Conservation (phyloP, 139 green algal species). For the Chlamydomonas schloesseri region DNA sequence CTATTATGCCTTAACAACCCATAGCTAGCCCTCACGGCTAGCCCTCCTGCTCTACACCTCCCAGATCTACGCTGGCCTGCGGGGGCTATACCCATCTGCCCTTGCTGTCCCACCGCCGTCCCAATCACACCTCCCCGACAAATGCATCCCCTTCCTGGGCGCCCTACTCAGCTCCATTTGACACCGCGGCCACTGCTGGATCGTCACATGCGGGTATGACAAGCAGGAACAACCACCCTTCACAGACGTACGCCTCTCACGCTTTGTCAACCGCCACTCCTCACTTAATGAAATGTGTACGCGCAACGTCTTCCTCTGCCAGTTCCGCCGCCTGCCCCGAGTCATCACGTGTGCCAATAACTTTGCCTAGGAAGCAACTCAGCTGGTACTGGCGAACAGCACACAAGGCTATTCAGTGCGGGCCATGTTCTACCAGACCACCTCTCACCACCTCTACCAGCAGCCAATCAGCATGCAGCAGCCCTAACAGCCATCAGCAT, state of each 20-base stretch:
- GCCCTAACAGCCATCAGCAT: too few species aligned
- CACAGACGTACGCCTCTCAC: background rate
- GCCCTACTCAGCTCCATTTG: background rate
- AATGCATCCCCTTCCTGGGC: background rate
- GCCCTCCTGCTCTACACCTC: background rate
- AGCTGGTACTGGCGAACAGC: background rate
- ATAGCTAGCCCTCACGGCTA: background rate
- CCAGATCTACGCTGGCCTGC: background rate
- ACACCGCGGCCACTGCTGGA: background rate
- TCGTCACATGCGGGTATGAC: background rate
- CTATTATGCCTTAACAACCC: background rate
- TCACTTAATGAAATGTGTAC: background rate
- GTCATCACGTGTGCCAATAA: background rate
- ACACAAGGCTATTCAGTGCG: background rate
- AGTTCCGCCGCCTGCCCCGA: background rate
- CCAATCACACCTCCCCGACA: background rate
- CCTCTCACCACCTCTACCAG: too few species aligned
- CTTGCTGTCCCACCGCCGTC: background rate
- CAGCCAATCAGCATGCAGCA: too few species aligned
- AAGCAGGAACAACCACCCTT: background rate
- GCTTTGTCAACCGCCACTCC: too few species aligned
- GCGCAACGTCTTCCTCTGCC: background rate
- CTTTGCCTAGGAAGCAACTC: background rate
- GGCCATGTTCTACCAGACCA: too few species aligned
- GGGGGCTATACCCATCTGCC: background rate